A percentile compares a stretch with the other conserved stretches of the same genome.
Conservation (phyloP, 352 stramenopile genomes). For the Phytopythium kandeliae region DNA sequence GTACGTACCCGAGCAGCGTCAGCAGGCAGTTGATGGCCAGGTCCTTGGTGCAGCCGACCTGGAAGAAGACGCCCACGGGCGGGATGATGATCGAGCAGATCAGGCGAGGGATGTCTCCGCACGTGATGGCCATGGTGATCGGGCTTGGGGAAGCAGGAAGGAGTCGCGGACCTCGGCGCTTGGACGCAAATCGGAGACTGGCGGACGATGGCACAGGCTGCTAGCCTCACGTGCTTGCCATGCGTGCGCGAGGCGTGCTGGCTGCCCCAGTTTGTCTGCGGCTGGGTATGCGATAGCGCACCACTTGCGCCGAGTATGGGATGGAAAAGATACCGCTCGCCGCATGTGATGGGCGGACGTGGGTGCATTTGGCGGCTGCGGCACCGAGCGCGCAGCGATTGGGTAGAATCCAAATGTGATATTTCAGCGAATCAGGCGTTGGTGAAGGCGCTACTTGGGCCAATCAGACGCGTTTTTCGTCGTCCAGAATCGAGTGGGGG, state of each 20-base stretch:
- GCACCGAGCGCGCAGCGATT: too few relatives aligned
- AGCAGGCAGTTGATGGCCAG: slow-evolving; percentile 64
- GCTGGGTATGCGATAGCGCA: neutral
- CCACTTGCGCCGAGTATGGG: neutral
- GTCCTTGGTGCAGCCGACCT: slow-evolving; percentile 52
- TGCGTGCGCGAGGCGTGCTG: neutral
- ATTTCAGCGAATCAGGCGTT: too few relatives aligned
- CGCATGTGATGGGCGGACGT: too few relatives aligned
- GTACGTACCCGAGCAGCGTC: slow-evolving; percentile 41
- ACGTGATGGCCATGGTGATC: slow-evolving; percentile 42
- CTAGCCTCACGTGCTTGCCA: too few relatives aligned
- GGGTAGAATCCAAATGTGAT: too few relatives aligned
- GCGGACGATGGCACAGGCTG: neutral
- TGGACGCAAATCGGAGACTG: slow-evolving; percentile 4
- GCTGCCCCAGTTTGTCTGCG: neutral
- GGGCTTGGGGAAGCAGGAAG: too few relatives aligned
- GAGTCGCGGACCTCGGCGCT: neutral
- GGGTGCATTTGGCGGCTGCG: too few relatives aligned
- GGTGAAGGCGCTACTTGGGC: too few relatives aligned
- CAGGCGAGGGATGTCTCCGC: slow-evolving; percentile 40
- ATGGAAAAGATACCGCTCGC: too few relatives aligned
- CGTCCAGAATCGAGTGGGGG: too few relatives aligned
- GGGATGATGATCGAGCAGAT: slow-evolving; percentile 46
- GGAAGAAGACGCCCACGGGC: slow-evolving; percentile 45
- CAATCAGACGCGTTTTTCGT: too few relatives aligned